These are phyloP conservation scores for Flammula alnicola DNA, from an alignment of 1,284 basidiomycete genomes.

Conservation along the genomic window DNA sequence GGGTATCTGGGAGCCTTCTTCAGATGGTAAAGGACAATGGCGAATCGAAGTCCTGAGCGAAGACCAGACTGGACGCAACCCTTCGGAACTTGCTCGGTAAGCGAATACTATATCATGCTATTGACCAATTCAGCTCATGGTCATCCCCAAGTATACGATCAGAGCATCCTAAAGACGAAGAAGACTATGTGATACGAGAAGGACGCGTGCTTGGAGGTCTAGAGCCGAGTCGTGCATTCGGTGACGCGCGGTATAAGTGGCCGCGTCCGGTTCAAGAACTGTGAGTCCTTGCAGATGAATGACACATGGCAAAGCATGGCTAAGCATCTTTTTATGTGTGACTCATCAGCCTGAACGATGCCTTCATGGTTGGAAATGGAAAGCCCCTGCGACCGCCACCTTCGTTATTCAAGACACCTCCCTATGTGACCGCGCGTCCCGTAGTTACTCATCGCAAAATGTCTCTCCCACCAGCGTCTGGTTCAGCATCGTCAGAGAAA, in stretches of 20 bases:
- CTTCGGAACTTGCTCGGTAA: slow-evolving; percentile 76
- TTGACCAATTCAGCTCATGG: not conserved
- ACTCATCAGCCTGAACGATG: slow-evolving; percentile 60
- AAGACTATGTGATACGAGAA: slow-evolving; percentile 79
- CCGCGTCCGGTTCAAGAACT: slow-evolving; percentile 70
- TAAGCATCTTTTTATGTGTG: not conserved
- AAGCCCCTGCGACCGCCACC: slow-evolving; percentile 65
- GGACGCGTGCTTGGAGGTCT: slow-evolving; percentile 93
- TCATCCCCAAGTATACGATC: slow-evolving; percentile 63
- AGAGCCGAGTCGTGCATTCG: slow-evolving; percentile 94
- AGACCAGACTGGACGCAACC: slow-evolving; percentile 95
- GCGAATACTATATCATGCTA: slow-evolving; percentile 13
- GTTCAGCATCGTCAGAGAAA: slow-evolving; percentile 27
- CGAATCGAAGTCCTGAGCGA: slow-evolving; percentile 90
- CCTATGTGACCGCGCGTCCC: slow-evolving; percentile 92
- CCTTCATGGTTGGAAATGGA: slow-evolving; percentile 68
- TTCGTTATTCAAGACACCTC: slow-evolving; percentile 80
- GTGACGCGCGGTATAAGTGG: slow-evolving; percentile 96
- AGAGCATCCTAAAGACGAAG: slow-evolving; percentile 89
- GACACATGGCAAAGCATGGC: not conserved
- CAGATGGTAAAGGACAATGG: slow-evolving; percentile 71
- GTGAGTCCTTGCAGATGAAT: slow-evolving; percentile 53
- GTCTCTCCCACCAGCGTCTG: slow-evolving; percentile 39
- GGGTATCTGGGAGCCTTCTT: slow-evolving; percentile 81
- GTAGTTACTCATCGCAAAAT: slow-evolving; percentile 85